Percentiles rank a stretch among this genome's conserved stretches.
These are phyloP conservation scores for Podaxis mareebaensis DNA, from an alignment of 768 basidiomycete genomes.

Conservation along the genomic window DNA sequence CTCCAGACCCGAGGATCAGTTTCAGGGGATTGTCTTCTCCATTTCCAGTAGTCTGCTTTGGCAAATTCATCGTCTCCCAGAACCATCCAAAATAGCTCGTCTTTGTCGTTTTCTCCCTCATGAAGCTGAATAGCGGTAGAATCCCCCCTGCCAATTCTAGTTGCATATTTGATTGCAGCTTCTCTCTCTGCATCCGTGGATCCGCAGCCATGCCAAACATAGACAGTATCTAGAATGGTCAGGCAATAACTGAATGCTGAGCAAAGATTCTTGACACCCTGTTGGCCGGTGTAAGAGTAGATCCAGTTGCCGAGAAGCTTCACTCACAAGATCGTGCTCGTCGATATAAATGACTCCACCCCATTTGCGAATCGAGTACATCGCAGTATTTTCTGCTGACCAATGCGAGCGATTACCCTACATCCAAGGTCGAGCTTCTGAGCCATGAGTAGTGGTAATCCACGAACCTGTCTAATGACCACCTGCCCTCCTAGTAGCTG, in stretches of 20 bases:
- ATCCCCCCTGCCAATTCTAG: conserved; percentile 39
- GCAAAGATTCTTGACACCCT: conserved; percentile 71
- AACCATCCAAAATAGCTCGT: conserved; percentile 88
- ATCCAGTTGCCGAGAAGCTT: neutral
- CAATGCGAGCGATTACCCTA: conserved; percentile 75
- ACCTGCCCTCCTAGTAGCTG: conserved; percentile 65
- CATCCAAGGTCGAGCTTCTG: neutral
- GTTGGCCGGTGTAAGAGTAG: neutral
- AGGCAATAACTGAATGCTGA: conserved; percentile 86
- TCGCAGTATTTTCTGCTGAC: conserved; percentile 78
- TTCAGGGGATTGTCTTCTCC: conserved; percentile 47
- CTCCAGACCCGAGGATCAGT: conserved; percentile 61
- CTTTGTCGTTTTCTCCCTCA: conserved; percentile 64
- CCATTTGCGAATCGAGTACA: conserved; percentile 68
- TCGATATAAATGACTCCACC: conserved; percentile 61
- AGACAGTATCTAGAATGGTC: conserved; percentile 66
- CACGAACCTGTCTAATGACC: conserved; percentile 70
- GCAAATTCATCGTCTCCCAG: conserved; percentile 77
- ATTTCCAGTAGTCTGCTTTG: conserved; percentile 81
- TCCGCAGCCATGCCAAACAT: conserved; percentile 83
- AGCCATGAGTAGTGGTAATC: neutral
- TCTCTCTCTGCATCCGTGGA: conserved; percentile 57
- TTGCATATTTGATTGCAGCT: conserved; percentile 65
- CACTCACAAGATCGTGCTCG: conserved; percentile 66
- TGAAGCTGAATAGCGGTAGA: conserved; percentile 48